Base-by-base conservation (phyloP, 192 early-diverging fungal genomes). In the Paraglomus brasilianum region DNA sequence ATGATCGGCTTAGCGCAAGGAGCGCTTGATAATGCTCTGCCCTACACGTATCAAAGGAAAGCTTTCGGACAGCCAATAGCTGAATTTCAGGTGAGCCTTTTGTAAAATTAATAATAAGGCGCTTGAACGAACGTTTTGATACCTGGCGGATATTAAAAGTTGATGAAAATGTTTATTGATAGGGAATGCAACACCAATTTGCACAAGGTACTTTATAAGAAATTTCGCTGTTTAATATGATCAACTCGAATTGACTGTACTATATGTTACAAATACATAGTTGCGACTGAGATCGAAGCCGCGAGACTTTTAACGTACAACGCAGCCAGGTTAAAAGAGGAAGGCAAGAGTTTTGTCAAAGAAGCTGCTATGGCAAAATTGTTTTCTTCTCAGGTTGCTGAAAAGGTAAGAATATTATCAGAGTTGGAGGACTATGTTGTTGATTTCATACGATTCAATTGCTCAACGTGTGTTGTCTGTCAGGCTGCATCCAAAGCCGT, bases 361-460 rank as follows among this genome's bases (percentile, higher is more conserved):
- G 89, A 98, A 81, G 97, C 97, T 58, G 95, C 95, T 48, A 97
- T 98, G 95, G 95, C 95, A 69, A 98, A 98, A 82, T 82, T 97
- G 24, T 97, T 93, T 76, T 87, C 95, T 19, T 92, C 90, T 62
- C 95, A 97, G 82, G 88, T 98, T 66, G 97, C 97, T 43, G 94
- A 98, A 76, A 42, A 17, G 41, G 63, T 65, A 7, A 63, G 40
- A n/a, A n/a, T n/a, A n/a, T n/a, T n/a, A n/a, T 60, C 8, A 42
- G 9, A 41, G 11, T 60, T 39, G 30, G 30, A 30, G 3, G 30
- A 30, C 1, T 30, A 30, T 2, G 30, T 30, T 30, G 30, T 30
- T 3, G 30, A 30, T 30, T 30, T 30, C 30, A 30, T 30, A 30
- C 30, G 3, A 30, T 2, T 30, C 30, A 30, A 30, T 30, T 2